phyloP scores from a whole-genome alignment of 73 alveolate species.

The Loxodes magnus region DNA sequence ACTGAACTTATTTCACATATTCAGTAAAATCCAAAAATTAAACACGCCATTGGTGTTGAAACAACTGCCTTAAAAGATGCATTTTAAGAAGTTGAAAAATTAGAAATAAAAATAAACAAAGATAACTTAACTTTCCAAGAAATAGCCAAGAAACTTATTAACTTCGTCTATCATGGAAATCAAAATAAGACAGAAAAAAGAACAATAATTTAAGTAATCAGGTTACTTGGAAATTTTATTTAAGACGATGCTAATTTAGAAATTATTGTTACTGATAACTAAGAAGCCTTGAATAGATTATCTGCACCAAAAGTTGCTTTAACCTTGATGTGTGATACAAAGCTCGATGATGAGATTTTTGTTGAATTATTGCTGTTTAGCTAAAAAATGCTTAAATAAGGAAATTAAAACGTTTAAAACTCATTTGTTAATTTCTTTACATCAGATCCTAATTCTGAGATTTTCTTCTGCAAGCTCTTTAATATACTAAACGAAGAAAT shows the following conservation, averaged over 20 bases:
- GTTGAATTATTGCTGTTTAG: conserved; percentile 19
- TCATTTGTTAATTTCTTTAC: conserved; percentile 27
- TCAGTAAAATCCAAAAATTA: not conserved
- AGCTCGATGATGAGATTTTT: conserved; percentile 25
- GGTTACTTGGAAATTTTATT: conserved; percentile 17
- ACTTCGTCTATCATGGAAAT: conserved; percentile 16
- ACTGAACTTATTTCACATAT: too few relatives aligned
- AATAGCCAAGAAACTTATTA: conserved; percentile 14
- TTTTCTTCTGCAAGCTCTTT: conserved; percentile 17
- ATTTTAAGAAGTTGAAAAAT: conserved; percentile 11
- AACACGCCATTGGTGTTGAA: conserved; percentile 5
- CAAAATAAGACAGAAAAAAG: conserved; percentile 12
- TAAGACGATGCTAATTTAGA: conserved; percentile 13
- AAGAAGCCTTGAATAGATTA: conserved; percentile 19
- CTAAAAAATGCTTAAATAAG: conserved; percentile 22
- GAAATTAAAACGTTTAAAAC: conserved; percentile 28
- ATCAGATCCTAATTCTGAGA: conserved; percentile 27
- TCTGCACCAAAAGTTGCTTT: conserved; percentile 32
- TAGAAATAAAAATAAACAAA: too few relatives aligned
- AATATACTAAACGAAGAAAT: conserved; percentile 21
- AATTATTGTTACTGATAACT: conserved; percentile 19
- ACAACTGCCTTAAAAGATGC: conserved; percentile 15
- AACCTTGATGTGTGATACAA: conserved; percentile 21
- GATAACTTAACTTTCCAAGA: conserved; percentile 9
- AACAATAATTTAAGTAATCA: conserved; percentile 9